Conservation (phyloP, 805 yeast species). For the Zygoascus bituminiphila region DNA sequence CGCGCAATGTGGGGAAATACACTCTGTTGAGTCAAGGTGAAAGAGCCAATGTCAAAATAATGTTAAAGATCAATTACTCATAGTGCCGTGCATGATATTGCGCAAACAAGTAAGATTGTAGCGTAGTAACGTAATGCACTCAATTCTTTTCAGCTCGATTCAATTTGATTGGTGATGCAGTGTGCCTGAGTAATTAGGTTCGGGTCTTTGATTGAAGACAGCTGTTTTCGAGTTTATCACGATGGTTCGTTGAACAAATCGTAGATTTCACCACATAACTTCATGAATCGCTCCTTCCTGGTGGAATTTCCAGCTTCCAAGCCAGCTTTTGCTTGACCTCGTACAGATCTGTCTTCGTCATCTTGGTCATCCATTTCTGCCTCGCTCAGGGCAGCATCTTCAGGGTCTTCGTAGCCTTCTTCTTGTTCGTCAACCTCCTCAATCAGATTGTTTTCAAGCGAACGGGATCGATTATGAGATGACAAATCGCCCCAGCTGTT, state of each 20-base stretch:
- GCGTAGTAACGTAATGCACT: too few species aligned
- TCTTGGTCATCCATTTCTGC: constrained; percentile 10
- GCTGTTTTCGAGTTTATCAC: too few species aligned
- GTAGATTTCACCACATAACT: constrained; percentile 28
- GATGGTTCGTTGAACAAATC: constrained; percentile 22
- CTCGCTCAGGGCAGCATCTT: constrained; percentile 19
- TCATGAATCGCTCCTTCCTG: constrained; percentile 22
- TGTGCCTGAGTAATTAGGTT: too few species aligned
- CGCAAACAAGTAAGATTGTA: too few species aligned
- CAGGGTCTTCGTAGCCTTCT: constrained; percentile 18
- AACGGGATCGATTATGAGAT: neutral
- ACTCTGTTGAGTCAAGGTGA: too few species aligned
- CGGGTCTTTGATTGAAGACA: too few species aligned
- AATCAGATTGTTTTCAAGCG: neutral
- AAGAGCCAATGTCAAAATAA: too few species aligned
- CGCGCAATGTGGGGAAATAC: too few species aligned
- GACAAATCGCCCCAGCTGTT: neutral
- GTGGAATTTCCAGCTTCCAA: neutral
- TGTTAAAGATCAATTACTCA: too few species aligned
- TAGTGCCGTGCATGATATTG: too few species aligned
- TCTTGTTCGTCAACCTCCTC: constrained; percentile 10
- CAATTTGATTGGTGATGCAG: too few species aligned
- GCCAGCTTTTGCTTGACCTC: neutral
- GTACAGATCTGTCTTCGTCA: neutral
- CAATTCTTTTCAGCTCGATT: too few species aligned